Conservation (phyloP, 2,329 filamentous ascomycete species). For the Xylaria digitata region DNA sequence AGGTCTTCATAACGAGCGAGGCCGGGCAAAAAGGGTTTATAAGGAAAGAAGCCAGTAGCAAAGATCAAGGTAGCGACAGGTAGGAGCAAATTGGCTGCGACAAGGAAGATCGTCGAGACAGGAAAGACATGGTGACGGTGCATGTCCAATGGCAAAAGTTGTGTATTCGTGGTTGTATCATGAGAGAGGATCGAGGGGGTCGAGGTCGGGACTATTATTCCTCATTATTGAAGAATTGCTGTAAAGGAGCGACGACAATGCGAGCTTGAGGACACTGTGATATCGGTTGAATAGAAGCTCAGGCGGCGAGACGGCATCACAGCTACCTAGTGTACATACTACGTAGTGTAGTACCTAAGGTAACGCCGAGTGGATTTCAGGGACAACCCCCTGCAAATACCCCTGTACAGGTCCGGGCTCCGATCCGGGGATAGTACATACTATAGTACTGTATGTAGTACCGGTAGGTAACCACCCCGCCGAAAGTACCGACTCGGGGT, state of each 20-base stretch:
- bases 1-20: slow-evolving; percentile 75
- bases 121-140: slow-evolving; percentile 45
- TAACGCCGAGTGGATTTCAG: slow-evolving; percentile 23
- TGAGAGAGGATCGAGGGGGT: slow-evolving; percentile 5
- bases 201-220: slow-evolving; percentile 2
- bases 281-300: slow-evolving; percentile 1
- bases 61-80: slow-evolving; percentile 81
- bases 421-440: too few species aligned
- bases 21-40: slow-evolving; percentile 92
- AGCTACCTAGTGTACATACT: slow-evolving; percentile 1
- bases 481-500: not conserved
- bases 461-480: too few species aligned
- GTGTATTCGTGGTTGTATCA: slow-evolving; percentile 20
- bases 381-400: slow-evolving; percentile 4
- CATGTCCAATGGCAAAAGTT: slow-evolving; percentile 42
- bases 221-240: slow-evolving; percentile 20
- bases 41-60: slow-evolving; percentile 94
- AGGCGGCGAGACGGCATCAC: not conserved
- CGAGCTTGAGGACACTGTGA: slow-evolving; percentile 13
- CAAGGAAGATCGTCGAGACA: slow-evolving; percentile 59
- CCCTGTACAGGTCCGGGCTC: slow-evolving; percentile 8
- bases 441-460: too few species aligned
- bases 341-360: too few species aligned
- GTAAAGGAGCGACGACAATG: slow-evolving; percentile 32
- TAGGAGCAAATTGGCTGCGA: slow-evolving; percentile 80